A percentile compares a stretch with the other conserved stretches of the same genome.
Evolutionary conservation across 2,329 filamentous ascomycete genomes (phyloP).

Genomic region (Neonectria hederae): DNA sequence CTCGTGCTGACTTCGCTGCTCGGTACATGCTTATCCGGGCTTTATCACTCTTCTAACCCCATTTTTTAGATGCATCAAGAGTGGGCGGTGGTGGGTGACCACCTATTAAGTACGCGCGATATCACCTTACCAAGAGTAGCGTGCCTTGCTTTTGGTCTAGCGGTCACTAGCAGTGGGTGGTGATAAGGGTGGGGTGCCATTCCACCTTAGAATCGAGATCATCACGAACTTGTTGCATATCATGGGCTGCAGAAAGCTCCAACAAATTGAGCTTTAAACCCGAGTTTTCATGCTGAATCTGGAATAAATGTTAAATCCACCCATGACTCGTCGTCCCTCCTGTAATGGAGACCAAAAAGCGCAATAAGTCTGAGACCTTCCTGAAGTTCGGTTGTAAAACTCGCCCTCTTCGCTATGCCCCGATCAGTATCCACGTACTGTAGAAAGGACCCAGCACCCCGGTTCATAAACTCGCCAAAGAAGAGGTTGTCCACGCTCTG

Average conservation of each 20-base stretch:
- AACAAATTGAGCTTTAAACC: no score
- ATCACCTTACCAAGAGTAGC: no score
- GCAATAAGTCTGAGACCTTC: neutral
- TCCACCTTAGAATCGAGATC: no score
- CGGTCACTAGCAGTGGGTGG: no score
- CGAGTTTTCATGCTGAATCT: neutral
- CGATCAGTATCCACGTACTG: no score
- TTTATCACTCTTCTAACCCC: no score
- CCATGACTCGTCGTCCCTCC: slow-evolving; percentile 1
- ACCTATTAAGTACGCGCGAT: no score
- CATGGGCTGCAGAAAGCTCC: neutral
- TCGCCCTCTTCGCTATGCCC: neutral
- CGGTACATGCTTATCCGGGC: no score
- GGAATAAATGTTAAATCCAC: neutral
- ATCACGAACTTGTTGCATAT: neutral
- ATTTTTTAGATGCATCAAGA: neutral
- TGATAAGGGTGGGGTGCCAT: neutral
- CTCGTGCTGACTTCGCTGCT: no score
- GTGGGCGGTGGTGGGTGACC: no score
- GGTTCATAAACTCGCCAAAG: neutral
- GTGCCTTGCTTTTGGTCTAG: no score
- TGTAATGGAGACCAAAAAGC: neutral
- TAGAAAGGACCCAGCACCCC: no score
- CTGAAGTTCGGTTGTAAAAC: neutral
- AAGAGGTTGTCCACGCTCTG: neutral